Evolutionary conservation across 371 early-diverging fungal species (phyloP), one percentile per base, ranked within the genome.

Genomic region (Rhizopus delemar): DNA sequence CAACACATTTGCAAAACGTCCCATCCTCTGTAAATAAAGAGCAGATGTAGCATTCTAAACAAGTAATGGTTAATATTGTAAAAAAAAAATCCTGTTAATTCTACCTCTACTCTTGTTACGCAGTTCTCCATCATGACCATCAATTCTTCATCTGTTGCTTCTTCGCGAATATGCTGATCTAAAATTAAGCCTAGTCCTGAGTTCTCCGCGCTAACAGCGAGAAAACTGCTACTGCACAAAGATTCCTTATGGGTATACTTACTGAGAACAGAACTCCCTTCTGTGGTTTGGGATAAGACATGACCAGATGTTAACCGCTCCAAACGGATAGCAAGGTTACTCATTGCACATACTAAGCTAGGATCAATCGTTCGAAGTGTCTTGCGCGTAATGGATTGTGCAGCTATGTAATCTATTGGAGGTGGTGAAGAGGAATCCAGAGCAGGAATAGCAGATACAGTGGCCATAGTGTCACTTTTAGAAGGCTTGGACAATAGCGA

Each of bases 11-110:
- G 81, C 69, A 68, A 74, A 82, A 46, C 65, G 63, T 0, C 81
- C 78, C 13, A 78, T 59, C 55, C 79, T 74, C 51, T 74, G 68
- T 51, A 85, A 72, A 49, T 74, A 80, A 34, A 85, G 53, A 32
- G 73, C 73, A 9, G 83, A 80, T 38, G 73, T 73, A 41, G 74
- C 74, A 57, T 83, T 85, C 82, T 83, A 65, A 16, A 48, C 3
- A 9, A 43, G 13, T 3, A 7, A 13, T 15, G 6, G 49, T 38
- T n/a, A 13, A n/a, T 11, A 12, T 16, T 29, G 43, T 35, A 51
- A 51, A 29, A 46, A 16, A 22, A 8, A 9, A 5, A 8, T 28
- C 15, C 5, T 36, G 7, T 12, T 9, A 28, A 49, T 11, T 22
- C 52, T 63, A 65, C 66, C 63, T 82, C 83, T 55, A 81, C 73